Conservation (phyloP, 2,329 filamentous ascomycete species). For the Septoria petroselini region DNA sequence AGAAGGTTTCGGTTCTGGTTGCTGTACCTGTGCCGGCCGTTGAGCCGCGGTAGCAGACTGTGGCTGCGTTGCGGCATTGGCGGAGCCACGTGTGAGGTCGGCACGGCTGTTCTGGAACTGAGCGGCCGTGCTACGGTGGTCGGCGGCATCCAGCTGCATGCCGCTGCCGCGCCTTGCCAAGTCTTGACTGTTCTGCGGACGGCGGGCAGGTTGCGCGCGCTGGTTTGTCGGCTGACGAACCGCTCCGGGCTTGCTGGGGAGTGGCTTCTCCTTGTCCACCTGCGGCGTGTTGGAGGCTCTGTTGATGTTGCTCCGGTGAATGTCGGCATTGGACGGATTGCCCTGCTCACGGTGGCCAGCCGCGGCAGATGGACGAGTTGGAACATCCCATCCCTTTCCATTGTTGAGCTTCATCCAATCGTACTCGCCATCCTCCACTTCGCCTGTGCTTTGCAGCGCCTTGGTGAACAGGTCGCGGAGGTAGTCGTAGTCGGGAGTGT, state of each 20-base stretch:
- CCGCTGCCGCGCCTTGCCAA: conserved; percentile 69
- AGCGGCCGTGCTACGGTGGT: conserved; percentile 83
- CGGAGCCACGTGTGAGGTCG: conserved; percentile 32
- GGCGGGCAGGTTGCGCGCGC: conserved; percentile 44
- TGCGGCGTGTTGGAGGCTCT: conserved; percentile 57
- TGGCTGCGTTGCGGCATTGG: conserved; percentile 13
- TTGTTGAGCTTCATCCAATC: conserved; percentile 99
- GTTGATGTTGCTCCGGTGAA: conserved; percentile 58
- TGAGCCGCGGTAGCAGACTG: conserved; percentile 17
- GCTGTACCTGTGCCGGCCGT: conserved; percentile 27
- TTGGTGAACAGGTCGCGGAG: conserved; percentile 94
- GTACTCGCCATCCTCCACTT: conserved; percentile 96
- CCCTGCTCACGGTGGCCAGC: conserved; percentile 70
- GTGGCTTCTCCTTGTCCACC: conserved; percentile 33
- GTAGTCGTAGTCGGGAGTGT: conserved; percentile 97
- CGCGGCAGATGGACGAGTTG: conserved; percentile 65
- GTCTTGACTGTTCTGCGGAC: conserved; percentile 36
- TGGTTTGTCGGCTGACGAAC: conserved; percentile 67
- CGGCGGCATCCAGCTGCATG: conserved; percentile 70
- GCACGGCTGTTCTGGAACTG: conserved; percentile 95
- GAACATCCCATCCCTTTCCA: conserved; percentile 86
- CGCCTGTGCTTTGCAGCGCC: conserved; percentile 87
- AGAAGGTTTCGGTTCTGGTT: conserved; percentile 68
- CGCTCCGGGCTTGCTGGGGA: conserved; percentile 59
- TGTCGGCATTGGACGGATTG: conserved; percentile 78